Conservation (phyloP, 176 grass and related monocot genomes). For the Oryza punctata region DNA sequence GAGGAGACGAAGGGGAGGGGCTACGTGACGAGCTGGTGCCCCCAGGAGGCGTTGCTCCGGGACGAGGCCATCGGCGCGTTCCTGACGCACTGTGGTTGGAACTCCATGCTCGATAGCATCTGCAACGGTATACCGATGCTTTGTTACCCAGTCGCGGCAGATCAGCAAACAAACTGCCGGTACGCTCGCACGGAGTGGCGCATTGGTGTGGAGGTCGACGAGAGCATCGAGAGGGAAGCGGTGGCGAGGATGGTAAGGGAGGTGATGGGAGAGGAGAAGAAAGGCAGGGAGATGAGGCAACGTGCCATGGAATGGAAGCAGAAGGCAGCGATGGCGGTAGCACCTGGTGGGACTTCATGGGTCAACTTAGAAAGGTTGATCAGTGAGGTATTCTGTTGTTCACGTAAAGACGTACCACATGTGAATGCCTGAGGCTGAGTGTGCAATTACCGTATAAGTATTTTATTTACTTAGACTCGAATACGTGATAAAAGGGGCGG, state of each 20-base stretch:
- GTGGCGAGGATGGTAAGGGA: not conserved
- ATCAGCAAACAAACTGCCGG: slow-evolving; percentile 28
- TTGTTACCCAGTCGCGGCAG: not conserved
- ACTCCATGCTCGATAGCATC: slow-evolving; percentile 15
- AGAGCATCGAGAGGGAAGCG: not conserved
- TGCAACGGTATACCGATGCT: too few species aligned
- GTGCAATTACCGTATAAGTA: too few species aligned
- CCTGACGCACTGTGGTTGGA: too few species aligned
- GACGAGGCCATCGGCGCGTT: too few species aligned
- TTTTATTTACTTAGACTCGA: too few species aligned
- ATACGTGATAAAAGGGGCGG: too few species aligned
- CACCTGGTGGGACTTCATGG: slow-evolving; percentile 13
- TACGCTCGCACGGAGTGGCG: slow-evolving; percentile 22
- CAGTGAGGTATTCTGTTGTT: not conserved
- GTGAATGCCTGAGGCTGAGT: too few species aligned
- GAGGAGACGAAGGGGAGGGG: too few species aligned
- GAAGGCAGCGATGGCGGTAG: not conserved
- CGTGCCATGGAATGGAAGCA: not conserved
- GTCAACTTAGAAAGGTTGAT: slow-evolving; percentile 11
- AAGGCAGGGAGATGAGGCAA: not conserved
- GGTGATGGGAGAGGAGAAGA: not conserved
- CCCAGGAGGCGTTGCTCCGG: slow-evolving; percentile 36
- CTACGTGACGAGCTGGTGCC: slow-evolving; percentile 44
- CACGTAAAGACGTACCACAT: not conserved
- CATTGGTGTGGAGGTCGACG: not conserved